Base-by-base conservation (phyloP, 805 yeast species). In the Yarrowia sp. region DNA sequence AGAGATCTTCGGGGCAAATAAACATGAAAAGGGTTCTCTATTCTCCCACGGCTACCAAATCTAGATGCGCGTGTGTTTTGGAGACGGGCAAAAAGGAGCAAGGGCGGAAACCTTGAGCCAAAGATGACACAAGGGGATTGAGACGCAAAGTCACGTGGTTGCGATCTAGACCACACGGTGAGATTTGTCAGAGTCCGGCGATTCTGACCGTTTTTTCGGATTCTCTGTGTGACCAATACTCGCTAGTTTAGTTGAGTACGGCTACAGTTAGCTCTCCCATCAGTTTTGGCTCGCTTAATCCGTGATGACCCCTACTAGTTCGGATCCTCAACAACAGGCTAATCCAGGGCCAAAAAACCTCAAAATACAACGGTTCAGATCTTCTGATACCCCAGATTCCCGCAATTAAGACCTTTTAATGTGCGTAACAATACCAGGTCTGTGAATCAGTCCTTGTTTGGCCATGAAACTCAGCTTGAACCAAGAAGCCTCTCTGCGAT, bases 31-130 rank as follows among this genome's bases (percentile, higher is more conserved):
- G 32, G n/a, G 43, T 38, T 53, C 16, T 38, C 15, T 12, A 53
- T 3, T 16, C 35, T 12, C 35, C 43, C 43, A 19, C 43, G 42
- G 56, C 59, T 38, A 38, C 59, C 26, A 3, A 16, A 19, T 38
- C 19, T 53, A 53, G 43, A 53, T 42, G 45, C 45, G 59, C 43
- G 35, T 38, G 32, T 36, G 59, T 38, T 53, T 38, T 52, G 56
- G 35, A 38, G 45, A 12, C 43, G 14, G 22, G 8, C 16, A 38
- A 53, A 36, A 52, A 53, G 15, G 35, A 53, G 32, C 59, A 38
- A 38, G 43, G 59, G 45, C 59, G 38, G 59, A 53, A 53, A 53
- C 59, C 35, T 53, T 53, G 59, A 53, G 59, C 42, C 32, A 36
- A 12, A 4, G 41, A 19, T 53, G 35, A 12, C 45, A 53, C 16